Percentiles rank a stretch among this genome's conserved stretches.
Evolutionary conservation across 2,329 filamentous ascomycete species (phyloP).

Genomic region (Apiospora sp.): DNA sequence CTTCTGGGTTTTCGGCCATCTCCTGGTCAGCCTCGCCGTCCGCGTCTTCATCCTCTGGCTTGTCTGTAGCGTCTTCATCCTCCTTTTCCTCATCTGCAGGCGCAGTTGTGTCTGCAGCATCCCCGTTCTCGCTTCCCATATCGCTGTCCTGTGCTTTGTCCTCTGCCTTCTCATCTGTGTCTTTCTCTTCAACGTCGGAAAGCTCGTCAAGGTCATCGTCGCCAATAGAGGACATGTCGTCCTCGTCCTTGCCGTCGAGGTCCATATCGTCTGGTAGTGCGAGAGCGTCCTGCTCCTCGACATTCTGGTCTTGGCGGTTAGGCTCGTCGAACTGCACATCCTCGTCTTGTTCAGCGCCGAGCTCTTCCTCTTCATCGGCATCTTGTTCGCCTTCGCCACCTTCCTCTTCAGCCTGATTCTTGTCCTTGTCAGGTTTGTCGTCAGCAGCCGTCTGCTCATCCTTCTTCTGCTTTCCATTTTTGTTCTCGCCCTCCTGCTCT

Average conservation of each 20-base stretch:
- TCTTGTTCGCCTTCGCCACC: slow-evolving; percentile 52
- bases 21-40: slow-evolving; percentile 45
- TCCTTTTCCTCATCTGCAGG: slow-evolving; percentile 59
- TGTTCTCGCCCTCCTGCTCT: slow-evolving; percentile 77
- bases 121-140: slow-evolving; percentile 49
- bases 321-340: slow-evolving; percentile 63
- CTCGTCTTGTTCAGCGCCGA: slow-evolving; percentile 66
- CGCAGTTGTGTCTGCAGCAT: slow-evolving; percentile 56
- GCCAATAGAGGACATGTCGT: slow-evolving; percentile 58
- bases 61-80: slow-evolving; percentile 62
- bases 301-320: slow-evolving; percentile 74
- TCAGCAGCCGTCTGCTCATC: slow-evolving; percentile 65
- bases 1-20: slow-evolving; percentile 42
- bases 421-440: slow-evolving; percentile 65
- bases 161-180: slow-evolving; percentile 48
- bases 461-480: slow-evolving; percentile 73
- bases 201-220: slow-evolving; percentile 67
- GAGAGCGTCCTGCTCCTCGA: slow-evolving; percentile 81
- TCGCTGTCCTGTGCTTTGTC: slow-evolving; percentile 46
- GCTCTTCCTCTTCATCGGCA: slow-evolving; percentile 65
- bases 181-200: slow-evolving; percentile 56
- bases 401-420: slow-evolving; percentile 54
- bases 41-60: slow-evolving; percentile 46
- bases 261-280: slow-evolving; percentile 91
- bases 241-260: slow-evolving; percentile 70